Base-by-base conservation (phyloP, 805 yeast genomes). In the Clavispora carvajalis region DNA sequence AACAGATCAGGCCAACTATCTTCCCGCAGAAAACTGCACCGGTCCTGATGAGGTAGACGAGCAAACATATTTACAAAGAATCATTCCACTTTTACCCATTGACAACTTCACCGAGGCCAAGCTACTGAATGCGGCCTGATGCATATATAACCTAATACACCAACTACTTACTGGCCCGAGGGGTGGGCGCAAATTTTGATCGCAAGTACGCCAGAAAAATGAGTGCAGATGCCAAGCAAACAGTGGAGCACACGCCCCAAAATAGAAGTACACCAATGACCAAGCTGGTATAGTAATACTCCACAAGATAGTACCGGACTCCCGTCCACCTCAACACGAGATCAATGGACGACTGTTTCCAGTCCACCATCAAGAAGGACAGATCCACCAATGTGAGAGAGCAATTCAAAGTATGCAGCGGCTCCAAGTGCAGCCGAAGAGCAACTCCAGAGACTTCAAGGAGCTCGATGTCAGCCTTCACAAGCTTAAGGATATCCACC, bases 21-120 rank as follows among this genome's bases (percentile, higher is more conserved):
- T 46, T 19, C 50, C 48, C 6, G 38, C 37, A 5, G 30, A 17
- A 7, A 44, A 35, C 22, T 16, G 31, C 12, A 4, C 16, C 12
- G 19, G 33, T 8, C 13, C 38, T 3, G 23, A 15, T 9, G 54
- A 48, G 19, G 48, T 57, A n/a, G 50, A 55, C 43, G 72, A 68
- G 43, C 47, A 41, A 10, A 62, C 58, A 22, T 68, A 65, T 41
- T 63, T 66, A 41, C 61, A 56, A 42, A 59, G 58, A 30, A 58
- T 67, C 33, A 60, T 67, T 23, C 74, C 74, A 4, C 63, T 63
- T 38, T 48, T 69, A 40, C 59, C 70, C 6, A 64, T 65, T 31
- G 73, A 69, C 40, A 47, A 43, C 29, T 35, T 44, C 34, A 46
- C 49, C 16, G 54, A 50, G 34, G 48, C 48, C 46, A 50, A 48